Evolutionary conservation across 2,329 filamentous ascomycete genomes (phyloP).

Genomic region (Colletotrichum sp.): DNA sequence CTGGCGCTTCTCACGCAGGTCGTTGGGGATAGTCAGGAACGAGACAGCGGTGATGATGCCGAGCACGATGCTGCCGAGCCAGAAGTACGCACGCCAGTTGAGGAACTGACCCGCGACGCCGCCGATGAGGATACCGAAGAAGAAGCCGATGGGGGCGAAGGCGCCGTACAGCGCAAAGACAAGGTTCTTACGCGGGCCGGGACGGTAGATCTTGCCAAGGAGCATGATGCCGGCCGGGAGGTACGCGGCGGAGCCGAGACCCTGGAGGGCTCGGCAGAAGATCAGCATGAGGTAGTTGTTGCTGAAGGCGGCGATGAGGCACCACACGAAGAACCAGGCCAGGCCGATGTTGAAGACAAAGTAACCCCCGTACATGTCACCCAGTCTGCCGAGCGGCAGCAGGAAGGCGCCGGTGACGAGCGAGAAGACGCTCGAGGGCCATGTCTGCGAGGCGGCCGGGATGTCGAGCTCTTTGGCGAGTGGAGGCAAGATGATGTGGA

Average conservation of each 20-base stretch:
- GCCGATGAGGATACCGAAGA: conserved; percentile 69
- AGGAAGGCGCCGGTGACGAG: conserved; percentile 62
- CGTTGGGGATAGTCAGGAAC: conserved; percentile 42
- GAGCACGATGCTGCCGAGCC: conserved; percentile 55
- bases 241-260: conserved; percentile 75
- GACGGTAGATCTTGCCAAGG: conserved; percentile 70
- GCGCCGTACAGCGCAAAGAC: conserved; percentile 66
- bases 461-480: conserved; percentile 68
- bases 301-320: conserved; percentile 73
- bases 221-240: conserved; percentile 75
- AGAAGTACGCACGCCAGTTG: conserved; percentile 74
- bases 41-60: conserved; percentile 53
- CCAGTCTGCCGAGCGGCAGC: conserved; percentile 66
- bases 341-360: conserved; percentile 64
- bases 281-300: conserved; percentile 73
- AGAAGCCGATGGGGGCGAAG: conserved; percentile 63
- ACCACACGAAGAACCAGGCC: conserved; percentile 72
- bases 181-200: conserved; percentile 74
- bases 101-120: conserved; percentile 66
- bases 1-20: conserved; percentile 28
- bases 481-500: conserved; percentile 74
- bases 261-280: conserved; percentile 75
- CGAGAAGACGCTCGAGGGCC: conserved; percentile 69
- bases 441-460: conserved; percentile 63
- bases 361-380: conserved; percentile 68